Percentiles rank a stretch among this genome's conserved stretches.
These are phyloP conservation scores for Fusarium longipes DNA, from an alignment of 2,329 filamentous ascomycete genomes.

Conservation along the genomic window DNA sequence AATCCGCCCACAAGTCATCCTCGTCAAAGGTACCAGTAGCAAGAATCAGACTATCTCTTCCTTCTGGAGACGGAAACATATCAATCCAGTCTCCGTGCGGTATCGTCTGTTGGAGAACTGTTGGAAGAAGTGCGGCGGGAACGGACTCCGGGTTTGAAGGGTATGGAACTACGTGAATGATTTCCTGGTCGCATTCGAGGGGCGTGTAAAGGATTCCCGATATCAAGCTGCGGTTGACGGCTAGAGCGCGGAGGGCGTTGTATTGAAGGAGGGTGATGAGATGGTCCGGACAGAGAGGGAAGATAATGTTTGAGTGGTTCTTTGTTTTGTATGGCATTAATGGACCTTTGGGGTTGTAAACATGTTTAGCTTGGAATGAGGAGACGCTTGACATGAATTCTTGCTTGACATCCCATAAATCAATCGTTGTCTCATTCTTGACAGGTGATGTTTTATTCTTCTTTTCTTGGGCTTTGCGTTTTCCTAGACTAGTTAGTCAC, in stretches of 20 bases:
- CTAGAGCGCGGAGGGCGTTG: conserved; percentile 24
- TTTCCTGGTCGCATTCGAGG: conserved; percentile 21
- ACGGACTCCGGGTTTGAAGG: not conserved
- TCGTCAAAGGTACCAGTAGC: conserved; percentile 50
- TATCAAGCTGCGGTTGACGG: conserved; percentile 22
- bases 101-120: conserved; percentile 20
- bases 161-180: conserved; percentile 15
- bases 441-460: not conserved
- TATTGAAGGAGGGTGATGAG: conserved; percentile 31
- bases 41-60: conserved; percentile 5
- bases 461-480: conserved; percentile 17
- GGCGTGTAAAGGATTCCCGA: conserved; percentile 16
- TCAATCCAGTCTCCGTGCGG: conserved; percentile 30
- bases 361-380: not conserved
- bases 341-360: conserved; percentile 1
- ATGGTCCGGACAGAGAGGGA: conserved; percentile 20
- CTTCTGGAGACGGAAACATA: conserved; percentile 17
- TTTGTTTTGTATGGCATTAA: not conserved
- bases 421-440: conserved; percentile 1
- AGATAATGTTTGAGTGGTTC: not conserved
- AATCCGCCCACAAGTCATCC: conserved; percentile 57
- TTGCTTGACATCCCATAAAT: conserved; percentile 24
- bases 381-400: not conserved
- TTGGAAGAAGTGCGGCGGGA: conserved; percentile 14
- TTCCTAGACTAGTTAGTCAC: conserved; percentile 7